Base-by-base conservation (phyloP, 352 stramenopile genomes). In the Pythium dissotocum region DNA sequence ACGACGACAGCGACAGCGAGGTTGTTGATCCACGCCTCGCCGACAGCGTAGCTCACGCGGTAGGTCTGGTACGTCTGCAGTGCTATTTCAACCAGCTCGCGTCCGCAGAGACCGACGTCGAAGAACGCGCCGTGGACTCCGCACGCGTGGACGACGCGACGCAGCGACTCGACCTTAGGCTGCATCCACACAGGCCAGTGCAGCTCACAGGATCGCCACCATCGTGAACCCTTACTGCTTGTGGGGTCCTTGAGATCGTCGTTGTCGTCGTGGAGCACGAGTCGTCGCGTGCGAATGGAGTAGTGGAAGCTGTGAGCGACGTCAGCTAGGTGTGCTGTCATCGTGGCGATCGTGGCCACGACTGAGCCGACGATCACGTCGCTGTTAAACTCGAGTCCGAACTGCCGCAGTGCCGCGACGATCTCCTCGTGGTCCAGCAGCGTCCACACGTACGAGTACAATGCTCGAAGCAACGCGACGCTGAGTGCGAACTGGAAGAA, bases 1-100 rank as follows among this genome's bases (percentile, higher is more conserved):
- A 77, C 66, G 5, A 86, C 55, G 10, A 65, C 51, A 4, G 8
- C 36, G 8, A 73, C 68, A 3, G 73, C 75, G 7, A 79, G 35
- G 3, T 21, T 61, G 32, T 65, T 69, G 58, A 77, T 40, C 70
- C 61, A 71, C 2, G 48, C 26, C 16, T 59, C 52, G 14, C 64
- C 42, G 2, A 71, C 58, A 12, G 61, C 26, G 67, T 76, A 54
- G 61, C 72, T 63, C 52, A 73, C 65, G 53, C 69, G 24, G 56
- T 61, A 52, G n/a, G 60, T 58, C 70, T 70, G 62, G 42, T 64
- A 63, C 66, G 53, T 65, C 69, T 76, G 72, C 12, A 73, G 44
- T n/a, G 58, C 46, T 56, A 64, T 63, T 40, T 77, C 67, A 12
- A 64, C 32, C 7, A 46, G 10, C 55, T 72, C 67, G 18, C 58